These are phyloP conservation scores for Xylariales sp. DNA, from an alignment of 2,329 filamentous ascomycete species.

Conservation along the genomic window DNA sequence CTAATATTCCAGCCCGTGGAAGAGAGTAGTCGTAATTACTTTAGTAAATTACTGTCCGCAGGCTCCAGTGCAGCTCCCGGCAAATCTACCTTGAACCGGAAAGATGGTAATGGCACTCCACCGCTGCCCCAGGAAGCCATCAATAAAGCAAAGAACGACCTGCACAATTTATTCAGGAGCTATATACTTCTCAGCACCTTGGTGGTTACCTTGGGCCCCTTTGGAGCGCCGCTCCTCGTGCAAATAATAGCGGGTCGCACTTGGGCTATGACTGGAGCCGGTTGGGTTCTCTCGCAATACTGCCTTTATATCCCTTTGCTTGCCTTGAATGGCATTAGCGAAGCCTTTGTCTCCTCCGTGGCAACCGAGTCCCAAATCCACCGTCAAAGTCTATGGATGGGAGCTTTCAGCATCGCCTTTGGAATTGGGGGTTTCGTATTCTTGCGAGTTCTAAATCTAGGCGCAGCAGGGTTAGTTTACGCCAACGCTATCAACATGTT, in stretches of 20 bases:
- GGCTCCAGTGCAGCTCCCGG: conserved; percentile 15
- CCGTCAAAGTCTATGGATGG: conserved; percentile 79
- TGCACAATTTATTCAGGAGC: conserved; percentile 61
- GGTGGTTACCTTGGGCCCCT: conserved; percentile 67
- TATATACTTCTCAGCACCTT: conserved; percentile 73
- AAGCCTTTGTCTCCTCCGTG: conserved; percentile 88
- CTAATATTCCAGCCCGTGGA: conserved; percentile 93
- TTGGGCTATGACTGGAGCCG: conserved; percentile 73
- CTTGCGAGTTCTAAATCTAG: conserved; percentile 63
- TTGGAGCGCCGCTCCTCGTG: conserved; percentile 69
- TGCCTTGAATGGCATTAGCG: conserved; percentile 84
- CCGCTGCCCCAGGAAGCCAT: conserved; percentile 23
- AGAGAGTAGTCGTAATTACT: conserved; percentile 86
- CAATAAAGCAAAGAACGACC: conserved; percentile 42
- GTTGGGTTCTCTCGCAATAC: conserved; percentile 70
- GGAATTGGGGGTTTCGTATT: conserved; percentile 70
- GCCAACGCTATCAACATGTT: conserved; percentile 91
- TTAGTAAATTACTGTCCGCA: conserved; percentile 68
- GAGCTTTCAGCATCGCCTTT: conserved; percentile 72
- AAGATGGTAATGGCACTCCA: neutral
- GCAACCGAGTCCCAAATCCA: conserved; percentile 73
- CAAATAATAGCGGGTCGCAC: conserved; percentile 69
- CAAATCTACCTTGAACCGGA: conserved; percentile 13
- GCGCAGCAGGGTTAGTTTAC: conserved; percentile 75
- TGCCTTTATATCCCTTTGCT: conserved; percentile 92